phyloP scores from a whole-genome alignment of 139 green algal species.

The Tetraselmis chui region DNA sequence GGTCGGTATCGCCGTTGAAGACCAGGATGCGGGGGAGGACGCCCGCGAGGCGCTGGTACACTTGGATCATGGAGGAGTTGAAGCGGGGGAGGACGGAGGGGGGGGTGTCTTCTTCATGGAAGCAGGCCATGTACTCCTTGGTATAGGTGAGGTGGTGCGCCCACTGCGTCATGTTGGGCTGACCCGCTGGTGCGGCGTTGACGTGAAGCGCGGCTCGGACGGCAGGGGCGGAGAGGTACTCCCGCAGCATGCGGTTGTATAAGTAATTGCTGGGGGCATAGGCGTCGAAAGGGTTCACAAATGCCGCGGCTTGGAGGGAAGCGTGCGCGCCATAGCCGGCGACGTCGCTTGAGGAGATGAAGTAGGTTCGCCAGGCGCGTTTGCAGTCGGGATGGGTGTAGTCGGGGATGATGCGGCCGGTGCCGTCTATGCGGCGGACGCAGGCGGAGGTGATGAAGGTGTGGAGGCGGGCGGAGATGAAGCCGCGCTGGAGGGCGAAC shows the following conservation, averaged over 20 bases:
- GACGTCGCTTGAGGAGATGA: background rate
- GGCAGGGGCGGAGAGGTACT: background rate
- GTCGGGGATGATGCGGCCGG: background rate
- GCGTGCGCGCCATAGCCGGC: background rate
- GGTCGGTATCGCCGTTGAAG: conserved; percentile 31
- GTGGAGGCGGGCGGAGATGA: conserved; percentile 9
- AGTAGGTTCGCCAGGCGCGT: background rate
- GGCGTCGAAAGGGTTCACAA: background rate
- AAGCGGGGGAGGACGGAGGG: background rate
- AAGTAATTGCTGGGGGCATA: background rate
- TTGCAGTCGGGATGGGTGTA: background rate
- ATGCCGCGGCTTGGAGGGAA: background rate
- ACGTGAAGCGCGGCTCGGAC: conserved; percentile 20
- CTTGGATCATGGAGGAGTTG: conserved; percentile 11
- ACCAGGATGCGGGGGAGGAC: conserved; percentile 12
- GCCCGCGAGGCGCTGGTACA: conserved; percentile 16
- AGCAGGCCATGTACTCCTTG: conserved; percentile 18
- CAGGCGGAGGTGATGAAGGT: background rate
- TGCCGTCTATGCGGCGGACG: too few species aligned
- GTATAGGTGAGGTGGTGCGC: conserved; percentile 9
- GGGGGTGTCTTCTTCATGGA: conserved; percentile 4
- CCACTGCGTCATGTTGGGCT: conserved; percentile 6
- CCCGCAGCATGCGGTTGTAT: background rate
- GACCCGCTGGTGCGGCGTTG: too few species aligned
- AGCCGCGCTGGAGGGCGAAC: conserved; percentile 21